phyloP scores from a whole-genome alignment of 805 yeast genomes.

The Candida insectalens region DNA sequence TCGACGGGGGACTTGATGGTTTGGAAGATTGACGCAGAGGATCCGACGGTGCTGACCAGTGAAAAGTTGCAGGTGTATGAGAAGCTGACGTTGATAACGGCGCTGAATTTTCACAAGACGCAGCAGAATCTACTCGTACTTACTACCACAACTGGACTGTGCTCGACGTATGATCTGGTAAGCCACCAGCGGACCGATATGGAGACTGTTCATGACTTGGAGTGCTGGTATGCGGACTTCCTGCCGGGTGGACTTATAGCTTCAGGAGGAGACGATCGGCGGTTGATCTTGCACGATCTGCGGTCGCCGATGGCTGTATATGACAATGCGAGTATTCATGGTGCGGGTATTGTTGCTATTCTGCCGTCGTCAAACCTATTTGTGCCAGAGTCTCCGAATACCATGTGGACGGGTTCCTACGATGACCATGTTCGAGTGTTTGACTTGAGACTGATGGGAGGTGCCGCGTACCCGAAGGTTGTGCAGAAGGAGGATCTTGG shows the following conservation, averaged over 20 bases:
- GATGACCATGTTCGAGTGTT: conserved; percentile 68
- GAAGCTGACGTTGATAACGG: conserved; percentile 42
- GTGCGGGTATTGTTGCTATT: conserved; percentile 86
- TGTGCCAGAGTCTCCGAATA: conserved; percentile 15
- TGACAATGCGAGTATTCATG: conserved; percentile 50
- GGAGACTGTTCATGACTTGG: conserved; percentile 48
- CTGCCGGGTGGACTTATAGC: conserved; percentile 70
- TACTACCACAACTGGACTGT: conserved; percentile 63
- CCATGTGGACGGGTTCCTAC: conserved; percentile 84
- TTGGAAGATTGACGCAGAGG: conserved; percentile 39
- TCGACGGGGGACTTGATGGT: conserved; percentile 66
- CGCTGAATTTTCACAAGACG: conserved; percentile 47
- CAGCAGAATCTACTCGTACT: conserved; percentile 30
- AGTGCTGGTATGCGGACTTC: conserved; percentile 83
- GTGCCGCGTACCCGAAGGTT: conserved; percentile 39
- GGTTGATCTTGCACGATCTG: conserved; percentile 64
- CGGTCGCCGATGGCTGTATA: conserved; percentile 29
- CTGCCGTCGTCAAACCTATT: conserved; percentile 41
- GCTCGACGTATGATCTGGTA: conserved; percentile 31
- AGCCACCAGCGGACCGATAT: conserved; percentile 12
- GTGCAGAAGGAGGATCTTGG: conserved; percentile 44
- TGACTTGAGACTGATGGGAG: conserved; percentile 51
- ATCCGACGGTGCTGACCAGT: conserved; percentile 11
- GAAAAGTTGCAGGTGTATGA: conserved; percentile 38
- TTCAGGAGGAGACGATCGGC: conserved; percentile 88